phyloP scores from a whole-genome alignment of 139 green algal species.

The Chlorella sp. region DNA sequence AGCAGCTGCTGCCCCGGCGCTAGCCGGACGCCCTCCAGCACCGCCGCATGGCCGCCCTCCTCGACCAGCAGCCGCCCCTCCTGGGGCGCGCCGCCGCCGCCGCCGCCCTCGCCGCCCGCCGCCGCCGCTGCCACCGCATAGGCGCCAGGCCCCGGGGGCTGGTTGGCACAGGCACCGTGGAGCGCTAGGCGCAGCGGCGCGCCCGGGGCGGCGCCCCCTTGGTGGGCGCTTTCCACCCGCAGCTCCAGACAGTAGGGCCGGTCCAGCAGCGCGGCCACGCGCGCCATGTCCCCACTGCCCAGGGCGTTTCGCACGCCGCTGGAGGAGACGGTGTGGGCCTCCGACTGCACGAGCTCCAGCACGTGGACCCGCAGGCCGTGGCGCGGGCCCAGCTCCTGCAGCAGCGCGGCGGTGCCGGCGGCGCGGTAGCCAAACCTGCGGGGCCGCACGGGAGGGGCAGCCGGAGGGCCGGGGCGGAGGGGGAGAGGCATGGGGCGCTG shows the following conservation, averaged over 20 bases:
- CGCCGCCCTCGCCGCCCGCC: neutral
- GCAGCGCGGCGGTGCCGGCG: slow-evolving; percentile 57
- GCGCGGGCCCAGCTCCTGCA: slow-evolving; percentile 55
- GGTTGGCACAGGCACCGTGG: slow-evolving; percentile 22
- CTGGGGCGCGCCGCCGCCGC: neutral
- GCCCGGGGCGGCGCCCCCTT: neutral
- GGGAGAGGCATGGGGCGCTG: no score
- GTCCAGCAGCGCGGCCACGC: slow-evolving; percentile 19
- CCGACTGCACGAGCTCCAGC: slow-evolving; percentile 51
- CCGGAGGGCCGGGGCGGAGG: no score
- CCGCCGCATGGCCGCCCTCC: neutral
- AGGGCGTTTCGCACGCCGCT: slow-evolving; percentile 59
- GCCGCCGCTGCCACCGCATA: neutral
- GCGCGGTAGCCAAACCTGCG: slow-evolving; percentile 92
- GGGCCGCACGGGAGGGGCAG: no score
- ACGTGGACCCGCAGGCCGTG: slow-evolving; percentile 55
- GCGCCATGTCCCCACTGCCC: slow-evolving; percentile 39
- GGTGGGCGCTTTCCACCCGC: slow-evolving; percentile 5
- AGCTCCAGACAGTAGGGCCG: slow-evolving; percentile 37
- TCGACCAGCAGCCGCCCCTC: neutral
- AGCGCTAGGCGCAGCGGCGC: slow-evolving; percentile 1
- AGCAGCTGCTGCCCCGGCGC: neutral
- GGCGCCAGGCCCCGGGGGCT: slow-evolving; percentile 14
- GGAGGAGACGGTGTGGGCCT: slow-evolving; percentile 41
- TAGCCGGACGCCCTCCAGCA: neutral